Evolutionary conservation across 2,329 filamentous ascomycete species (phyloP).

Genomic region (Colletotrichum godetiae): DNA sequence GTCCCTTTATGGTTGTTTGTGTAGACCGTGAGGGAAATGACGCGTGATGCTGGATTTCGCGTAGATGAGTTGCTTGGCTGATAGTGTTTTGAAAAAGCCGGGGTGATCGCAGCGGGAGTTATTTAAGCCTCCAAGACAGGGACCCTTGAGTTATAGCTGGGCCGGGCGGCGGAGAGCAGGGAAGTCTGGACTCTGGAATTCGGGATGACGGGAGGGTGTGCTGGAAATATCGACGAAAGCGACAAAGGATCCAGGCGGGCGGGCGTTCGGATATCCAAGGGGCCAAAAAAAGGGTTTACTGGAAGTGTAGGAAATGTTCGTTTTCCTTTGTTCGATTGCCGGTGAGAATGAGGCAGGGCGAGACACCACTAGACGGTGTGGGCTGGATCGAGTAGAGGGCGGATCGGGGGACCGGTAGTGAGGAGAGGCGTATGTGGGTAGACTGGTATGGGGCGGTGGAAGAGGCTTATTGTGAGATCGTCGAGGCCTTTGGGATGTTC

Average conservation of each 20-base stretch:
- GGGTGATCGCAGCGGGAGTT: conserved; percentile 24
- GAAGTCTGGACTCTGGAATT: conserved; percentile 29
- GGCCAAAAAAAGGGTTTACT: conserved; percentile 3
- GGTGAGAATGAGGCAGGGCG: conserved; percentile 14
- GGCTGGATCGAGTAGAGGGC: conserved; percentile 21
- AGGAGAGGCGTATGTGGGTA: not conserved
- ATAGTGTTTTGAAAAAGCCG: conserved; percentile 24
- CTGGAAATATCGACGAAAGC: conserved; percentile 19
- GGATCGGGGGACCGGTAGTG: not conserved
- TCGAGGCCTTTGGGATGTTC: not conserved
- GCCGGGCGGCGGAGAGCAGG: conserved; percentile 26
- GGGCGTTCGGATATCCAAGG: conserved; percentile 23
- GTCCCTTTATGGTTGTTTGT: conserved; percentile 28
- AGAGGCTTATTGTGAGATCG: not conserved
- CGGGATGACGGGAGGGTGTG: conserved; percentile 18
- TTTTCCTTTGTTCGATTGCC: conserved; percentile 19
- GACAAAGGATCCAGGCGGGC: conserved; percentile 24
- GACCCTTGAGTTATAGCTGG: conserved; percentile 6
- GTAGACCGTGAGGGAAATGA: not conserved
- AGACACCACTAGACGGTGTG: conserved; percentile 29
- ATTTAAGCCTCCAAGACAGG: conserved; percentile 27
- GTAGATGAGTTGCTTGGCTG: conserved; percentile 23
- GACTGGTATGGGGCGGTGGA: not conserved
- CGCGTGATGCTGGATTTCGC: conserved; percentile 23
- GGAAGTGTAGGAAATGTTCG: conserved; percentile 6